Evolutionary conservation across 2,329 filamentous ascomycete genomes (phyloP), one percentile per base, ranked within the genome.

Genomic region (Exophiala viscosa): DNA sequence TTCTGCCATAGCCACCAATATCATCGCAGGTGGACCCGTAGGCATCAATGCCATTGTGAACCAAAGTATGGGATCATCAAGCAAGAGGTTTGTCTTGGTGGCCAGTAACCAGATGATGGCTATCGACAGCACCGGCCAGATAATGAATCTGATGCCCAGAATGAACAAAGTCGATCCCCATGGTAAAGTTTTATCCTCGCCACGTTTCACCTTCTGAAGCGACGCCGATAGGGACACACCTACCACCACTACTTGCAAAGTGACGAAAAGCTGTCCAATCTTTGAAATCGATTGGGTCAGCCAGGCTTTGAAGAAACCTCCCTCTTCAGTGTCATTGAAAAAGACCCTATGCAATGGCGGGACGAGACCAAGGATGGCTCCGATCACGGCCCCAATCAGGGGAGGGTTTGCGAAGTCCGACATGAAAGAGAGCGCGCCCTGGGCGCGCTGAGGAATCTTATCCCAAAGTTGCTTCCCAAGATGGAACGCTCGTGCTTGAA

Each of bases 231-330:
- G 73, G 57, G 83, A 83, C 11, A 84, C 79, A 1, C 84, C 84
- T 0, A 85, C 83, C 0, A 86, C 76, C 10, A 87, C 76, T n/a
- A 87, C 80, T 32, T 85, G 84, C 28, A 85, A 68, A 0, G 80
- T 76, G 0, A 84, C 81, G 62, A 87, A 87, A 0, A 87, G 71
- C 0, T 76, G 72, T 2, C 84, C 83, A 15, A 86, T 73, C 48
- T 83, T 85, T 58, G 80, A 76, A 14, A 87, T 67, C 0, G 79
- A 78, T 0, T 75, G 73, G 0, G 83, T 86, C 32, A 87, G 68
- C 84, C 83, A 87, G 1, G 83, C 83, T 23, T 79, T 82, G 59
- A 86, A 77, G 51, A 83, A 79, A 1, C 84, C 83, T 5, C 83
- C 84, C 4, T 83, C 69, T 5, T 77, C 65, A 9, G 74, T 74